phyloP scores from a whole-genome alignment of 2,329 filamentous ascomycete genomes.

The Curvularia verruculosa region DNA sequence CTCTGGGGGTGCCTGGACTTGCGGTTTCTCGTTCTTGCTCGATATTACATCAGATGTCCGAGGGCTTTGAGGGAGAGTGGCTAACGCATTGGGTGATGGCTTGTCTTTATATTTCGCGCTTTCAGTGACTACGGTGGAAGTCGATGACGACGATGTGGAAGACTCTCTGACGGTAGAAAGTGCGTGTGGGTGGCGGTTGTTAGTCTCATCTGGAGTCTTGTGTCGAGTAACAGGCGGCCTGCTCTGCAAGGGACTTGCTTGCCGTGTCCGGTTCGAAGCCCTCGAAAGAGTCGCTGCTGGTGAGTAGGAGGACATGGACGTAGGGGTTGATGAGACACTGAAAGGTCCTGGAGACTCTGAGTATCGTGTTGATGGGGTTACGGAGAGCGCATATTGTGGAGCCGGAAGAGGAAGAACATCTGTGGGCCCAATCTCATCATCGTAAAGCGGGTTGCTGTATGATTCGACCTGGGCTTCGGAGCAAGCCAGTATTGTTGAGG shows the following conservation, averaged over 20 bases:
- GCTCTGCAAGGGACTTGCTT: conserved; percentile 62
- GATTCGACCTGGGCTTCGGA: conserved; percentile 37
- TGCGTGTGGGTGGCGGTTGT: conserved; percentile 60
- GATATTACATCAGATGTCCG: conserved; percentile 16
- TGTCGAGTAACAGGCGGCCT: conserved; percentile 67
- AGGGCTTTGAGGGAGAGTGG: conserved; percentile 61
- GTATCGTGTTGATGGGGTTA: conserved; percentile 75
- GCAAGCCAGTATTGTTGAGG: conserved; percentile 38
- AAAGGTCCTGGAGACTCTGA: conserved; percentile 75
- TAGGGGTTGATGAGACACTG: conserved; percentile 78
- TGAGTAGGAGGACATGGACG: conserved; percentile 77
- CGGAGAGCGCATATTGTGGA: conserved; percentile 69
- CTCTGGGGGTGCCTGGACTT: conserved; percentile 45
- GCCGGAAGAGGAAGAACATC: conserved; percentile 71
- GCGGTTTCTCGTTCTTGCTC: conserved; percentile 18
- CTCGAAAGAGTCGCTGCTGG: conserved; percentile 63
- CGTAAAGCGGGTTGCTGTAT: conserved; percentile 32
- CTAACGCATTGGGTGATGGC: conserved; percentile 36
- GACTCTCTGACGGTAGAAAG: conserved; percentile 72
- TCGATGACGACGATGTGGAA: conserved; percentile 73
- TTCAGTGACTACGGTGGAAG: conserved; percentile 67
- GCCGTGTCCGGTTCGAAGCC: conserved; percentile 55
- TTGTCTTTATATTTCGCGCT: conserved; percentile 54
- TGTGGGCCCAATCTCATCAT: conserved; percentile 62
- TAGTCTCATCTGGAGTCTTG: conserved; percentile 59